Base-by-base conservation (phyloP, 371 early-diverging fungal genomes). In the Actinomucor elegans region DNA sequence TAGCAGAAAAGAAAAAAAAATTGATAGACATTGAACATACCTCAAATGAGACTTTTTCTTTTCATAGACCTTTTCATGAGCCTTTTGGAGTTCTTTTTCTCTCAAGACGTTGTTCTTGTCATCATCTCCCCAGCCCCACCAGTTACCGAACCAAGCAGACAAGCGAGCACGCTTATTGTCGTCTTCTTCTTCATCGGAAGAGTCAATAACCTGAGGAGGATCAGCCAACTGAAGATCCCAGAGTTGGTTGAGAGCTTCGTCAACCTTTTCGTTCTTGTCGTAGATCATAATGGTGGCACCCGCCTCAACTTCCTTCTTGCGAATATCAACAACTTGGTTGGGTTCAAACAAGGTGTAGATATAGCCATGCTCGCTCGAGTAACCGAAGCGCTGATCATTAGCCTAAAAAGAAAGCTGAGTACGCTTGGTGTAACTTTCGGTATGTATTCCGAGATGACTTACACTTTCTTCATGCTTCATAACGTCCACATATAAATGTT, bases 121-220 rank as follows among this genome's bases (percentile, higher is more conserved):
- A 33, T 62, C 45, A 11, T 61, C 37, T 4, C 61, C 65, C 72
- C 72, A 71, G 4, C 76, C 76, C n/a, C 46, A 45, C 72, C 72
- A 75, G 48, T 49, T 69, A 33, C 72, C 76, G 33, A 75, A 75
- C 72, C 72, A 75, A 2, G 76, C 69, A 21, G 56, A 43, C 11
- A 75, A 47, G 11, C 76, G 62, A 26, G 60, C 69, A 38, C 66
- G 52, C 44, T 71, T 75, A 26, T 62, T 48, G 21, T 71, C 66
- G 43, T 75, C 69, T 18, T 73, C 75, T 18, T 66, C 69, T 11
- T 70, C 72, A 36, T 69, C 67, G 28, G 67, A 67, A n/a, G 68
- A 67, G 45, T 69, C 76, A 4, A 66, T 47, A 1, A 57, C 45
- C 15, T 61, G 52, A 28, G 69, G 70, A 32, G 76, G 76, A 46